A percentile compares a stretch with the other conserved stretches of the same genome.
phyloP scores from a whole-genome alignment of 148 eudicot species.

The Rhododendron mucronatum region DNA sequence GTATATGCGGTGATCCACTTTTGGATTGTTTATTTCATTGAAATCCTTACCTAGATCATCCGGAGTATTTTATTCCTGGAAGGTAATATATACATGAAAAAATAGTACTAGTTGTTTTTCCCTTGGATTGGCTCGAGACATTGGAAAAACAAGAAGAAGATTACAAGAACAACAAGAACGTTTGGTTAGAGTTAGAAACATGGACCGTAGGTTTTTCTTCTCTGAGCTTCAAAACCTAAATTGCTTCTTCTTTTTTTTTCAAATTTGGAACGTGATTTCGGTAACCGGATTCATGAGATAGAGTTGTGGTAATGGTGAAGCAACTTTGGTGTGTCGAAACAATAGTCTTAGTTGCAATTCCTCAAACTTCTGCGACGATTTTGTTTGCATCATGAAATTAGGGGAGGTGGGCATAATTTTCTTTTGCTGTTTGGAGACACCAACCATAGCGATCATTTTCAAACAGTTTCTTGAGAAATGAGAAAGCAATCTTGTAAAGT shows the following conservation, averaged over 20 bases:
- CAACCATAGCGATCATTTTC: slow-evolving; percentile 9
- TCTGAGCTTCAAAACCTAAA: not conserved
- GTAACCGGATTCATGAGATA: not conserved
- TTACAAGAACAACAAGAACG: not conserved
- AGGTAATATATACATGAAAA: not conserved
- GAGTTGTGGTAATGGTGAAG: not conserved
- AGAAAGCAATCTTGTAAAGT: slow-evolving; percentile 19
- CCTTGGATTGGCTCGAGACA: not conserved
- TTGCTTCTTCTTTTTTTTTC: not conserved
- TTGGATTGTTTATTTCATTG: not conserved
- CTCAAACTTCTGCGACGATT: not conserved
- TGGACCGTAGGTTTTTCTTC: not conserved
- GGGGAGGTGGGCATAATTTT: not conserved
- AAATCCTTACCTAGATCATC: not conserved
- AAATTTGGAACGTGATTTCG: not conserved
- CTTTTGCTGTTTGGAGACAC: slow-evolving; percentile 1
- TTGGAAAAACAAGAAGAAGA: not conserved
- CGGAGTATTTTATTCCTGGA: not conserved
- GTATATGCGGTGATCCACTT: not conserved
- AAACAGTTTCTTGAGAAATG: not conserved
- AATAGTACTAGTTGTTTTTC: not conserved
- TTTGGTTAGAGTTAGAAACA: not conserved
- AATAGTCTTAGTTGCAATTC: not conserved
- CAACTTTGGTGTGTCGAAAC: not conserved
- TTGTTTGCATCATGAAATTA: not conserved